Evolutionary conservation across 1,284 basidiomycete genomes (phyloP).

Genomic region (Lignosus rhinocerotis): DNA sequence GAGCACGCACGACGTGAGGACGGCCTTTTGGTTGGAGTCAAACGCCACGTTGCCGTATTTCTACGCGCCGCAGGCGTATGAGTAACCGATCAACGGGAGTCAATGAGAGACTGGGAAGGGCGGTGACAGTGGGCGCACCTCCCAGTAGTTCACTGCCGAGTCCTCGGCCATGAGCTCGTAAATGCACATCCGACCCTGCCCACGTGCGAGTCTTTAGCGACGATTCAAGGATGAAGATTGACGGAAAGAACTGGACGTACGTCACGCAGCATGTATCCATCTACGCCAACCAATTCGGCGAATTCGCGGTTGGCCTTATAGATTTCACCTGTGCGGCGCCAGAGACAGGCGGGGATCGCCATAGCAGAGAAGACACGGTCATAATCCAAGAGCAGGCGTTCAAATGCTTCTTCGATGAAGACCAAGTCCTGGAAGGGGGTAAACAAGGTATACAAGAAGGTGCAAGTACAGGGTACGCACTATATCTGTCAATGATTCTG

Average conservation of each 20-base stretch:
- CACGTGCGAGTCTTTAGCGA: not conserved
- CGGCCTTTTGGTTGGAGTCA: slow-evolving; percentile 85
- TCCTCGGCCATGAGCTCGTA: slow-evolving; percentile 98
- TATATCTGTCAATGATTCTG: slow-evolving; percentile 77
- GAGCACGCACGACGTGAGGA: slow-evolving; percentile 91
- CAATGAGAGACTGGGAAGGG: not conserved
- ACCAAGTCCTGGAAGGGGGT: slow-evolving; percentile 75
- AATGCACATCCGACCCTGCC: slow-evolving; percentile 86
- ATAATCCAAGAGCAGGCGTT: slow-evolving; percentile 92
- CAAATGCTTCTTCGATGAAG: slow-evolving; percentile 97
- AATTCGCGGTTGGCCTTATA: slow-evolving; percentile 98
- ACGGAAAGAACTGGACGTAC: slow-evolving; percentile 43
- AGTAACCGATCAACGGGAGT: not conserved
- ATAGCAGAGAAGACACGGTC: slow-evolving; percentile 95
- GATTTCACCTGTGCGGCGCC: slow-evolving; percentile 97
- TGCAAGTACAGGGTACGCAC: slow-evolving; percentile 39
- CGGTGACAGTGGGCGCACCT: slow-evolving; percentile 51
- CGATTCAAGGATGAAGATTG: slow-evolving; percentile 15
- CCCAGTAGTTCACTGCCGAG: slow-evolving; percentile 96
- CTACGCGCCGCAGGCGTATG: slow-evolving; percentile 36
- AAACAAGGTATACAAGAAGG: slow-evolving; percentile 9
- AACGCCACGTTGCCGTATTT: slow-evolving; percentile 96
- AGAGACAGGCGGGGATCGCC: slow-evolving; percentile 95
- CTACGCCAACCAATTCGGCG: slow-evolving; percentile 83
- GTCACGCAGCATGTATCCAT: slow-evolving; percentile 80